These are phyloP conservation scores for Scenedesmus sp. DNA, from an alignment of 163 green algal genomes.

Conservation along the genomic window DNA sequence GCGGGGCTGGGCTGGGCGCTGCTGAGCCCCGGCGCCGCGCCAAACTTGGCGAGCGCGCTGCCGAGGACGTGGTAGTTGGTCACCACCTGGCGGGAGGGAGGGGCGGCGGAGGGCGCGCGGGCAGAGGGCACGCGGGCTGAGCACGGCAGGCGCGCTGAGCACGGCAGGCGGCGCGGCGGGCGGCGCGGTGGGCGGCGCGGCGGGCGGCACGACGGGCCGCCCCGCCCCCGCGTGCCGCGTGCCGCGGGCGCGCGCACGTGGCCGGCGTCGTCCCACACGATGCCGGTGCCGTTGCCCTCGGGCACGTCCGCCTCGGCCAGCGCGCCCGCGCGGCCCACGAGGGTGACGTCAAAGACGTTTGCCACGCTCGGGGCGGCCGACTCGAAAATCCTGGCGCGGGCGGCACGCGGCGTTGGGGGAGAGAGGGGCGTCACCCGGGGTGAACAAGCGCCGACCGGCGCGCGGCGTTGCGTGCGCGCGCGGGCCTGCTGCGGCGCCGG, in stretches of 20 bases:
- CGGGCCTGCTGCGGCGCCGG: no score
- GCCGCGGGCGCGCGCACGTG: slow-evolving; percentile 3
- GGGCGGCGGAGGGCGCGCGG: no score
- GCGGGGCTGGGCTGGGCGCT: slow-evolving; percentile 25
- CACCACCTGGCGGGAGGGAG: slow-evolving; percentile 26
- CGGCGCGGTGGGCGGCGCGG: no score
- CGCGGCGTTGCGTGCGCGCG: no score
- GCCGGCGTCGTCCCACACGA: slow-evolving; percentile 54
- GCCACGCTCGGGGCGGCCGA: slow-evolving; percentile 61
- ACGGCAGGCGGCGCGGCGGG: no score
- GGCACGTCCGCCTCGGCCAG: slow-evolving; percentile 63
- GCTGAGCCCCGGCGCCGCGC: slow-evolving; percentile 8
- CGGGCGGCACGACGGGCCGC: no score
- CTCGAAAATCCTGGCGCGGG: slow-evolving; percentile 72
- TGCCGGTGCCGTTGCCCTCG: slow-evolving; percentile 82
- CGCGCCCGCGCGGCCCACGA: slow-evolving; percentile 54
- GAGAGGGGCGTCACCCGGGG: no score
- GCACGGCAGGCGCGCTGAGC: no score
- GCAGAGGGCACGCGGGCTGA: no score
- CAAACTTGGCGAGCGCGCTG: slow-evolving; percentile 37
- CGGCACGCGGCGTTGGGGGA: no score
- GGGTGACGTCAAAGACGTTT: slow-evolving; percentile 77
- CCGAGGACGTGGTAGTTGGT: slow-evolving; percentile 55
- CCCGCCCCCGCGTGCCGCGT: no score
- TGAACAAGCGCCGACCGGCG: no score